Conservation (phyloP, 208 protist genomes). For the Crithidia sp. region DNA sequence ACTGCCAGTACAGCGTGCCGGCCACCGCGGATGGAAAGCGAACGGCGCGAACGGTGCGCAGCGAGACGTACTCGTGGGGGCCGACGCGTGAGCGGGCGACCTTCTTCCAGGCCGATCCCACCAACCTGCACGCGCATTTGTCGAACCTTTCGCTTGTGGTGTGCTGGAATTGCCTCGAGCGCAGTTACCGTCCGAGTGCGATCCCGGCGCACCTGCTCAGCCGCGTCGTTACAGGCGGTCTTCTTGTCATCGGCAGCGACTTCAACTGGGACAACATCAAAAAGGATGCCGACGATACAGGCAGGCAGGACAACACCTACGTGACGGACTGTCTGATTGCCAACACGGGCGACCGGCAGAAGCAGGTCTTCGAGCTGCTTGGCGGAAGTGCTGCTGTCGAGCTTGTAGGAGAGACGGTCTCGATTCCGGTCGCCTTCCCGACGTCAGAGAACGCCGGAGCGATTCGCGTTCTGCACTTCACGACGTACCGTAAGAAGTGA, state of each 20-base stretch:
- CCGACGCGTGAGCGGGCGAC: conserved; percentile 68
- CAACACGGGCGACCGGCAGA: conserved; percentile 38
- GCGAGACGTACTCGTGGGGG: conserved; percentile 53
- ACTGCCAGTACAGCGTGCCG: conserved; percentile 72
- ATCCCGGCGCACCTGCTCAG: conserved; percentile 77
- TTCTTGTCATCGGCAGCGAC: conserved; percentile 80
- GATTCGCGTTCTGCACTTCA: conserved; percentile 57
- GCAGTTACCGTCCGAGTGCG: conserved; percentile 72
- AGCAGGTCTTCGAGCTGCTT: conserved; percentile 70
- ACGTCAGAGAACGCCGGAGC: conserved; percentile 39
- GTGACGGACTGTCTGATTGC: conserved; percentile 37
- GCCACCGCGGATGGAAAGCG: conserved; percentile 33
- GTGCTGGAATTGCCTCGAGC: conserved; percentile 90
- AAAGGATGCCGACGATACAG: conserved; percentile 23
- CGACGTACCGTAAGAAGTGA: conserved; percentile 76
- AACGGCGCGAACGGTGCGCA: conserved; percentile 38
- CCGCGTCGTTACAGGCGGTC: conserved; percentile 61
- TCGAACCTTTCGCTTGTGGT: conserved; percentile 79
- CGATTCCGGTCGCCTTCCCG: conserved; percentile 71
- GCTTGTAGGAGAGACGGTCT: conserved; percentile 54
- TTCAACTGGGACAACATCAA: conserved; percentile 68
- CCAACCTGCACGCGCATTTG: conserved; percentile 88
- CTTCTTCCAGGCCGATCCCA: conserved; percentile 90
- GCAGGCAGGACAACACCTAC: conserved; percentile 52
- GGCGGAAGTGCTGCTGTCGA: conserved; percentile 62